Evolutionary conservation across 805 yeast genomes (phyloP), one percentile per base, ranked within the genome.

Genomic region (Wickerhamomyces bisporus): DNA sequence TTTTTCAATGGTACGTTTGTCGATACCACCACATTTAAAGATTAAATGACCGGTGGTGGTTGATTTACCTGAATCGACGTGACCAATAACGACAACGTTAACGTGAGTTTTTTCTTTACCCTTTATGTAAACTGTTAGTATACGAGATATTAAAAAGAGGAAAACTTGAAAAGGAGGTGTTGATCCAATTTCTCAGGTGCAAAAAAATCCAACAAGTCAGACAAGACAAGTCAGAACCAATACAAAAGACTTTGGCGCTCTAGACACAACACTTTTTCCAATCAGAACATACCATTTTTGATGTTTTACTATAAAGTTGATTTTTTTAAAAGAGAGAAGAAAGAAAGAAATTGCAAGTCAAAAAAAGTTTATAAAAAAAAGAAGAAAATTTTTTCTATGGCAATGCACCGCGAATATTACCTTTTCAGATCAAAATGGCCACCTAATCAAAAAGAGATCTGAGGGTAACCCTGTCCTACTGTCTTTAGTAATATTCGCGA

Each of bases 41-140:
- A 89, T 88, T 76, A 89, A 85, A 83, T 89, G 97, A 75, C 97
- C 97, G 71, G 98, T 89, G 75, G 97, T 91, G 68, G 98, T 89
- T 54, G 97, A 91, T 79, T 86, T 85, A 77, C 91, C 91, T 64
- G 97, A 89, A 77, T 91, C 98, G 97, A 93, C 98, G 95, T 91
- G 98, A 76, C 98, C 98, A 74, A 91, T 91, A 70, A 93, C 98
- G 74, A 93, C 98, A 77, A 91, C 95, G 96, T 91, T 91, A 79
- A 91, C 86, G 86, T 91, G 98, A 75, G 78, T 65, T 84, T 91
- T 89, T 66, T 81, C 96, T 75, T 87, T 87, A 81, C 96, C 96
- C 95, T 65, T 50, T 63, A 40, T 36, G 26, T 35, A 27, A 28
- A 34, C 36, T 50, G 52, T 45, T 50, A 42, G 49, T 39, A 19